Evolutionary conservation across 805 yeast species (phyloP), one percentile per base, ranked within the genome.

Genomic region (Grigorovia transvaalensis): DNA sequence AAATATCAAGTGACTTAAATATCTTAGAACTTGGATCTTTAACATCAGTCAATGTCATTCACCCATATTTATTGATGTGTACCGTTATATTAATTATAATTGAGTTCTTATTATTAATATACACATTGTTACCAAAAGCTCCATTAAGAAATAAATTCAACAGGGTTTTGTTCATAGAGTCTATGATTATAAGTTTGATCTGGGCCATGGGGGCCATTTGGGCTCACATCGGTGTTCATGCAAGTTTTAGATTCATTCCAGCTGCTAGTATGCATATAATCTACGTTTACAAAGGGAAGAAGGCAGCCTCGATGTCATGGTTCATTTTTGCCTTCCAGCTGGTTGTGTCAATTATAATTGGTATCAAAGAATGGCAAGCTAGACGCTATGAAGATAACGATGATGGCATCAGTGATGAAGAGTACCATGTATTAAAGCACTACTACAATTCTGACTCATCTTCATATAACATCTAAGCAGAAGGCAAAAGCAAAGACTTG

Each of bases 191-290:
- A 46, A 69, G 73, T 5, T 60, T 81, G 2, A 45, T 81, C 1
- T 81, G 85, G 84, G 86, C 85, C 0, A 65, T 81, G 30, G 85
- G 85, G 2, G 71, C 85, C 0, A 80, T 82, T 77, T 75, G 85
- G 71, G 75, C 75, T 48, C 81, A 79, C 57, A 79, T 81, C 49
- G 84, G 84, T 0, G 71, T 74, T 0, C 69, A 68, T 42, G 67
- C 82, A 2, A 73, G 77, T 4, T 57, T 61, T 8, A 57, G 61
- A n/a, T 59, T 81, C 35, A 71, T 79, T 0, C 73, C 74, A 2
- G 64, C 70, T 1, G 73, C 84, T 12, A 78, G 84, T 18, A 71
- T 81, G 76, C 67, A 71, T 0, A 71, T 78, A 12, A 61, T 82
- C 0, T 52, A 61, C 12, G 78, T 76, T 1, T 56, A 62, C 17